Evolutionary conservation across 306 rosid species (phyloP).

Genomic region (Ormosia emarginata): DNA sequence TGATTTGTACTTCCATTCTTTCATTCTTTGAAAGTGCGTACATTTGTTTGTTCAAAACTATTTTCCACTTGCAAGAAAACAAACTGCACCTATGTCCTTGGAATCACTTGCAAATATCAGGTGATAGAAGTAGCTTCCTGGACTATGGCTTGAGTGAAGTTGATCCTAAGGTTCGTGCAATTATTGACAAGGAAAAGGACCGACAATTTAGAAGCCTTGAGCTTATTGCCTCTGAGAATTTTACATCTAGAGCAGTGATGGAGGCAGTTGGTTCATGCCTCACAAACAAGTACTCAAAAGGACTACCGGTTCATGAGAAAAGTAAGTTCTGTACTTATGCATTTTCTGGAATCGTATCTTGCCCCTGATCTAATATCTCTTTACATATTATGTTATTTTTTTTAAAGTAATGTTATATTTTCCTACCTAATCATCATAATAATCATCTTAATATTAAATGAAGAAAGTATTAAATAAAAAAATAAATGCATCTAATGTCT

Average conservation of each 20-base stretch:
- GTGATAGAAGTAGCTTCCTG: slow-evolving; percentile 49
- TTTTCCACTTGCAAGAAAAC: too few species aligned
- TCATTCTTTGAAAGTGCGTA: too few species aligned
- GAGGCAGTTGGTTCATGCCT: slow-evolving; percentile 98
- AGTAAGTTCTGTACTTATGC: slow-evolving; percentile 37
- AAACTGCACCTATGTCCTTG: too few species aligned
- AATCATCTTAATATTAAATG: too few species aligned
- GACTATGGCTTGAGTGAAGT: slow-evolving; percentile 74
- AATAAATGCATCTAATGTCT: too few species aligned
- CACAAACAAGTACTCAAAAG: slow-evolving; percentile 94
- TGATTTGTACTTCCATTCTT: too few species aligned
- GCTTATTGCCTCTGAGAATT: slow-evolving; percentile 98
- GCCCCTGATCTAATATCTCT: neutral
- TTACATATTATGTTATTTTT: neutral
- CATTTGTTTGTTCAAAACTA: too few species aligned
- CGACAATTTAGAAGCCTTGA: slow-evolving; percentile 89
- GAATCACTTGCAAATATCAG: slow-evolving; percentile 32
- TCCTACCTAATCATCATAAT: too few species aligned
- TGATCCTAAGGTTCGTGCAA: slow-evolving; percentile 74
- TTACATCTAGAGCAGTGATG: slow-evolving; percentile 92
- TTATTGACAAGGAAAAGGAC: slow-evolving; percentile 70
- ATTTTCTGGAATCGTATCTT: slow-evolving; percentile 12
- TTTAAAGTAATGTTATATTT: too few species aligned
- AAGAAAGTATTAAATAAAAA: too few species aligned
- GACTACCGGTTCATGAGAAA: slow-evolving; percentile 92